phyloP scores from a whole-genome alignment of 1,139 yeast genomes.

The Chernovozyma aurita region DNA sequence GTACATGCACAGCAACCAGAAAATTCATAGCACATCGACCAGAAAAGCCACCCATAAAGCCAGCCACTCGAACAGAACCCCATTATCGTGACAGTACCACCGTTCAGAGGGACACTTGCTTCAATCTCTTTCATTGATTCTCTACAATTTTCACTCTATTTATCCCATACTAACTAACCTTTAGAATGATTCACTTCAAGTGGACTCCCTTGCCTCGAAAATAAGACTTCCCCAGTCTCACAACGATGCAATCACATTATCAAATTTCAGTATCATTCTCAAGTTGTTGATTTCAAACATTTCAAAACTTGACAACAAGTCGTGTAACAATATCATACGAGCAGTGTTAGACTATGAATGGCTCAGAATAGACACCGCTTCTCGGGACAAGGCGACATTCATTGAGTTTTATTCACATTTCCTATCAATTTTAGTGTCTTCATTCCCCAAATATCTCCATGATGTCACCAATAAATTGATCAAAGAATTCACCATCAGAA shows the following conservation, averaged over 20 bases:
- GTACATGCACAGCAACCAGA: no score
- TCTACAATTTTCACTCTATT: no score
- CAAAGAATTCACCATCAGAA: constrained; percentile 42
- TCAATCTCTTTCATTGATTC: no score
- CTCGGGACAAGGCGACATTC: constrained; percentile 23
- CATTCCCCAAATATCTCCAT: constrained; percentile 84
- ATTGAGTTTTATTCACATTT: constrained; percentile 59
- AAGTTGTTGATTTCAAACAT: constrained; percentile 31
- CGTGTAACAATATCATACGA: constrained; percentile 28
- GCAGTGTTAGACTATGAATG: constrained; percentile 48
- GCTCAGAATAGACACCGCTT: constrained; percentile 35
- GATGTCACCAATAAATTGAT: constrained; percentile 71
- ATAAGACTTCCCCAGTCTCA: constrained; percentile 29
- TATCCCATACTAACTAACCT: constrained; percentile 2
- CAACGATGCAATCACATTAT: constrained; percentile 31
- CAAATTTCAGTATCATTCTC: constrained; percentile 34
- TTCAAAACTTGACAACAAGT: constrained; percentile 34
- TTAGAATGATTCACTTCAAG: constrained; percentile 33
- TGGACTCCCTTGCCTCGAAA: constrained; percentile 35
- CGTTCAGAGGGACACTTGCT: no score
- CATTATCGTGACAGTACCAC: no score
- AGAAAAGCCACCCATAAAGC: no score
- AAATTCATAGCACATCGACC: no score
- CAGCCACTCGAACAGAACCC: no score
- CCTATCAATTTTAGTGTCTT: constrained; percentile 72